Base-by-base conservation (phyloP, 306 rosid genomes). In the Corylus americana region DNA sequence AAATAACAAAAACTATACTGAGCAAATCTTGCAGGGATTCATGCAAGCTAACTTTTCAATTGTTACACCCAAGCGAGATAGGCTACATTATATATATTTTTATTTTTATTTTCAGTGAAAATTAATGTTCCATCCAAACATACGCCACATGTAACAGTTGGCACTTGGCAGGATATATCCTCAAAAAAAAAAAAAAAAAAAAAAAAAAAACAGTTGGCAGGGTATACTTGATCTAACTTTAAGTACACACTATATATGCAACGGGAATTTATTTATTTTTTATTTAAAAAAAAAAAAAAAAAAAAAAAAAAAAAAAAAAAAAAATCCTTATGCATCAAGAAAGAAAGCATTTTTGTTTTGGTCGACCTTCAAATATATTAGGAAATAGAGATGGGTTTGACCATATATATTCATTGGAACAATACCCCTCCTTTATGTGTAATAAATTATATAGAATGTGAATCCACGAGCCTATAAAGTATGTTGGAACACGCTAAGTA, bases 401-500 rank as follows among this genome's bases (percentile, higher is more conserved):
- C 71, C 71, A 3, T 67, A 18, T 12, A 12, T 11, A 35, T 63
- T 63, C 69, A 29, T 63, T 29, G 47, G 45, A 63, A 35, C 10
- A 58, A 11, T 58, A 25, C 16, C 66, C 37, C 11, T 59, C 17
- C 25, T 37, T 37, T 37, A 10, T 35, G 47, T 64, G 70, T 31
- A 70, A 22, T 22, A 74, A 59, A 17, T 35, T 2, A 64, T 55
- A 67, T 70, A 42, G 27, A 77, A 64, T 79, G 80, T 49, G 69
- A 83, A 77, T 77, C 77, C 84, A 78, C 78, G 59, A 25, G 71
- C 71, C 53, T 73, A 75, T 72, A 70, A 62, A 62, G 53, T 57
- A 74, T 74, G 61, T 79, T 77, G 82, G 85, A 69, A 81, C 86
- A 88, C 87, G 87, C 85, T 80, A 87, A 86, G 75, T 83, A 68